Percentiles rank a stretch among this genome's conserved stretches.
phyloP scores from a whole-genome alignment of 1,139 yeast genomes.

The Saccharomyces hybrid region DNA sequence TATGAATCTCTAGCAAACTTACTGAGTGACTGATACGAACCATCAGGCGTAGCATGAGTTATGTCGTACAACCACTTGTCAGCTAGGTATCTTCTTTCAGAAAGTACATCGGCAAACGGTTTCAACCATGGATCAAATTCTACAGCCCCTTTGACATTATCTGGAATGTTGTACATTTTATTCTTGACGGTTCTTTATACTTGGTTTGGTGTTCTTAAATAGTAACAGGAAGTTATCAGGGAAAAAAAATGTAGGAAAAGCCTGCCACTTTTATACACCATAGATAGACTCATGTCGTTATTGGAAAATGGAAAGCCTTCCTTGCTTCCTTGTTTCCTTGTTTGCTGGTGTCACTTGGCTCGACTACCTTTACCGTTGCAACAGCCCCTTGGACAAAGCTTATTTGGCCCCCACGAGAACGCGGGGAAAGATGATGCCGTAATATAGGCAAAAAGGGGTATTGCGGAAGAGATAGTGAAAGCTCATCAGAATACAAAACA shows the following conservation, averaged over 20 bases:
- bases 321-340: not conserved
- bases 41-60: conserved; percentile 25
- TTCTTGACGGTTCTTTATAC: not conserved
- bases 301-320: not conserved
- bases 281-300: not conserved
- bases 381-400: not conserved
- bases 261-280: not conserved
- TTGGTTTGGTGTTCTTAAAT: not conserved
- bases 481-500: not conserved
- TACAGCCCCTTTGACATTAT: conserved; percentile 48
- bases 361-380: not conserved
- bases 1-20: conserved; percentile 47
- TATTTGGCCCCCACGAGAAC: not conserved
- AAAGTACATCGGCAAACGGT: conserved; percentile 61
- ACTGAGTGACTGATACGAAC: conserved; percentile 34
- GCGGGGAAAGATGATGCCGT: conserved; percentile 1
- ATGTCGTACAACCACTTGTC: conserved; percentile 46
- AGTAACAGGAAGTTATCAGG: not conserved
- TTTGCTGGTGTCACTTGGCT: not conserved
- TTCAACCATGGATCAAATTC: conserved; percentile 81
- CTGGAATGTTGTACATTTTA: conserved; percentile 26
- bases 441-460: not conserved
- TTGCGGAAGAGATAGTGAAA: not conserved
- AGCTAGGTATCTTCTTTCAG: conserved; percentile 47
- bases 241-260: not conserved